Conservation (phyloP, 495 filamentous ascomycete genomes). For the Aspergillus panamensis region DNA sequence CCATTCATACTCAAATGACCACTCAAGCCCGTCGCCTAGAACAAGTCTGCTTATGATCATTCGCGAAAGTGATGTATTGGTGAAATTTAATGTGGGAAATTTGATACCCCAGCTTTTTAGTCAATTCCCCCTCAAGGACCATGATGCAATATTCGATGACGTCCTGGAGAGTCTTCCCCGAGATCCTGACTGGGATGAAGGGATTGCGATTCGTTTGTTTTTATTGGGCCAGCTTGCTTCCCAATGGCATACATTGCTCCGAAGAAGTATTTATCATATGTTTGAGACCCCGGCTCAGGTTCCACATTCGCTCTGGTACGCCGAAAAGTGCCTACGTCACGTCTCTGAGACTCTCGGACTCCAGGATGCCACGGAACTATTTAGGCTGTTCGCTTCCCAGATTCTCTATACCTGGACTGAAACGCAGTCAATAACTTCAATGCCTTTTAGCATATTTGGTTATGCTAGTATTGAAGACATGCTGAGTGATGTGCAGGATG, state of each 20-base stretch:
- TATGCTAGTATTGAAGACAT: slow-evolving; percentile 68
- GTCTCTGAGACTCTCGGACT: slow-evolving; percentile 65
- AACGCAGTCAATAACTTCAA: slow-evolving; percentile 54
- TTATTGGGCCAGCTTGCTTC: slow-evolving; percentile 72
- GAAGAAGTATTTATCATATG: slow-evolving; percentile 83
- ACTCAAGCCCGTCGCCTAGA: slow-evolving; percentile 61
- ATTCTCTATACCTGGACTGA: slow-evolving; percentile 91
- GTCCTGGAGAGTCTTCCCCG: slow-evolving; percentile 68
- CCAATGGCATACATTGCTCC: slow-evolving; percentile 73
- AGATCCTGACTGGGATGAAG: slow-evolving; percentile 68
- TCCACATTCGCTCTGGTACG: slow-evolving; percentile 59
- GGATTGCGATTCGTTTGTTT: slow-evolving; percentile 79
- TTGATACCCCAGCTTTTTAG: slow-evolving; percentile 72
- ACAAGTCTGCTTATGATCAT: slow-evolving; percentile 74
- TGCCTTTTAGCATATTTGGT: slow-evolving; percentile 80
- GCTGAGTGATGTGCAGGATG: slow-evolving; percentile 68
- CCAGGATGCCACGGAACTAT: slow-evolving; percentile 61
- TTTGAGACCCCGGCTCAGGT: slow-evolving; percentile 81
- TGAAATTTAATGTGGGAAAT: slow-evolving; percentile 70
- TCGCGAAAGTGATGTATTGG: slow-evolving; percentile 58
- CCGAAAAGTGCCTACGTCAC: slow-evolving; percentile 61
- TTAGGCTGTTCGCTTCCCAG: slow-evolving; percentile 85
- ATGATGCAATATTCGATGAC: slow-evolving; percentile 78
- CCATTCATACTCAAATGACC: slow-evolving; percentile 55
- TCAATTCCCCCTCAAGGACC: slow-evolving; percentile 70